Base-by-base conservation (phyloP, 73 alveolate genomes). In the Paramecium sonneborni region DNA sequence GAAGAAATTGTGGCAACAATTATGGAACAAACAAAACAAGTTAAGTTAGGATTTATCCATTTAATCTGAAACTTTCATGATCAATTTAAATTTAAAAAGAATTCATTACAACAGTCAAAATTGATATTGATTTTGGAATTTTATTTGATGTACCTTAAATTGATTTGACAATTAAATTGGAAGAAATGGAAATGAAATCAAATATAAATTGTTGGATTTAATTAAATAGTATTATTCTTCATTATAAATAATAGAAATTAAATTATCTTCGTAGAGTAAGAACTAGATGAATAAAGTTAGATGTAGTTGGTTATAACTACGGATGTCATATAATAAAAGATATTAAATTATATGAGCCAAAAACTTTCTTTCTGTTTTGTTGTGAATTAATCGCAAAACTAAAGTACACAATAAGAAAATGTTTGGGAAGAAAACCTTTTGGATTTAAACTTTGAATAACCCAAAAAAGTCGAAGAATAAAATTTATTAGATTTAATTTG, bases 1-100 rank as follows among this genome's bases (percentile, higher is more conserved):
- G 90, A 76, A 76, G 90, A 41, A 44, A 21, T 11, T 79, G 90
- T 79, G 90, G 90, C 6, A 21, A 44, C 24, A 41, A 79, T 44
- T 21, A 38, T 43, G 90, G 90, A 39, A 79, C 76, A 7, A 5
- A 79, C 21, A 79, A 79, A 18, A 79, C 69, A 18, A 41, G 90
- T 46, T 41, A 41, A 28, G 90, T 43, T 12, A 38, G 90, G 18
- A 30, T 79, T 20, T 41, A 79, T 26, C 90, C 90, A 24, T 20
- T 79, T 10, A 79, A 39, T 23, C 20, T 46, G 14, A 79, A 48
- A 79, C 44, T 32, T 11, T 10, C 41, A 24, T 23, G 10, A 79
- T 43, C 69, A 11, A 79, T 43, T 43, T 28, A 79, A 34, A 39
- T 79, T 21, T 21, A 32, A 21, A 79, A 39, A 79, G 90, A 79